Base-by-base conservation (phyloP, 352 stramenopile genomes). In the Phytophthora nicotianae region DNA sequence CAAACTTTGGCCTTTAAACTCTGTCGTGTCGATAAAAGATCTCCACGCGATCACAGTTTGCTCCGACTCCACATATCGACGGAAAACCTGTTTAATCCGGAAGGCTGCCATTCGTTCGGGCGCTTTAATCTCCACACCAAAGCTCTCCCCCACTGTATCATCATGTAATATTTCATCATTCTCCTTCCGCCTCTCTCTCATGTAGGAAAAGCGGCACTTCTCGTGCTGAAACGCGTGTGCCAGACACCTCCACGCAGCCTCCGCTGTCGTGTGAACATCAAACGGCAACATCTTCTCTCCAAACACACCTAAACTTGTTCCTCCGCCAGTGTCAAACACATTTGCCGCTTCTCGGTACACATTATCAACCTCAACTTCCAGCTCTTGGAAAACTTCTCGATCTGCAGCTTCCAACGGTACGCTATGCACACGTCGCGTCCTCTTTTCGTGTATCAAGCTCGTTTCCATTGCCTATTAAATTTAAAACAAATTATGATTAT, bases 131-230 rank as follows among this genome's bases (percentile, higher is more conserved):
- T 81, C 72, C 5, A 90, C 58, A 29, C 72, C 74, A 62, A 86
- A 82, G 56, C 75, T 83, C 41, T 90, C 81, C 9, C 76, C 48
- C 20, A 90, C 79, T 9, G 73, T 86, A 43, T 90, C 78, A 50
- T 84, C 73, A 14, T 52, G 46, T 0, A 54, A 11, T 2, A 58
- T 33, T 11, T 57, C 40, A n/a, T n/a, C 27, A 6, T 29, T 20
- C 32, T 57, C n/a, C 20, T 41, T 47, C 26, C 41, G 52, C n/a
- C 57, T 51, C 51, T 75, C 62, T 49, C 50, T 64, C 1, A 35
- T 46, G 53, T 70, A 71, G 45, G 70, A 75, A 45, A 62, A 72
- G 16, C 61, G 70, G 27, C 58, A 79, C 19, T 74, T 73, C 10
- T 69, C 58, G 20, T 66, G 60, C 20, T 80, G 51, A 5, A 72